Conservation (phyloP, 1,139 yeast species). For the Yarrowia galli region DNA sequence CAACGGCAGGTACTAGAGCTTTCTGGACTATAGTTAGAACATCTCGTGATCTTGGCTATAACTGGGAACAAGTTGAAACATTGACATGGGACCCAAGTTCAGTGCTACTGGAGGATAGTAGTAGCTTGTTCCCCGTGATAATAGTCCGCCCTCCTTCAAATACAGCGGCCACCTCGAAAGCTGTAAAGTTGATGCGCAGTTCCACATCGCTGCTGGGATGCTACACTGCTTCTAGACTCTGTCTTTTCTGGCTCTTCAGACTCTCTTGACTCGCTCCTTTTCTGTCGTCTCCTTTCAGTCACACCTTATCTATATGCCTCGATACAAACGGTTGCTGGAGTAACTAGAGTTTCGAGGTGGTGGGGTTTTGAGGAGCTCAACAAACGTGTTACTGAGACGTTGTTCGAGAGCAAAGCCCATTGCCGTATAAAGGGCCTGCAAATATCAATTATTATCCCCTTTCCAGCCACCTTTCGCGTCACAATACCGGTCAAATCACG, state of each 20-base stretch:
- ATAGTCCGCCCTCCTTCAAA: too few species aligned
- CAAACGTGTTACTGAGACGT: too few species aligned
- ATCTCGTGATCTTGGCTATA: neutral
- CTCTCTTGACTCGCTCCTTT: neutral
- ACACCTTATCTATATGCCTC: slow-evolving; percentile 18
- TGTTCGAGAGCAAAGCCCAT: neutral
- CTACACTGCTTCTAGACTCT: slow-evolving; percentile 17
- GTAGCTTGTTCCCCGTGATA: too few species aligned
- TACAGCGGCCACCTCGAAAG: too few species aligned
- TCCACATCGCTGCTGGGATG: slow-evolving; percentile 11
- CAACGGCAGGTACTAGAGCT: slow-evolving; percentile 19
- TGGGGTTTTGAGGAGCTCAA: too few species aligned
- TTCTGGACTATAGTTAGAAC: neutral
- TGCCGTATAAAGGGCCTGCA: neutral
- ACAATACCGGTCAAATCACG: neutral
- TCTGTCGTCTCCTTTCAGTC: neutral
- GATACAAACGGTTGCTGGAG: slow-evolving; percentile 20
- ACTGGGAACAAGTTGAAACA: too few species aligned
- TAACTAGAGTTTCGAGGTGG: neutral
- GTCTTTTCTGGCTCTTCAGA: neutral
- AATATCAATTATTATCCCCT: neutral
- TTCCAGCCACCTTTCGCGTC: neutral
- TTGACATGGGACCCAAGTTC: neutral
- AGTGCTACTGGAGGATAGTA: too few species aligned
- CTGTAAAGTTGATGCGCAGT: slow-evolving; percentile 9